phyloP scores from a whole-genome alignment of 1,284 basidiomycete genomes.

The Rhodotorula sp. region DNA sequence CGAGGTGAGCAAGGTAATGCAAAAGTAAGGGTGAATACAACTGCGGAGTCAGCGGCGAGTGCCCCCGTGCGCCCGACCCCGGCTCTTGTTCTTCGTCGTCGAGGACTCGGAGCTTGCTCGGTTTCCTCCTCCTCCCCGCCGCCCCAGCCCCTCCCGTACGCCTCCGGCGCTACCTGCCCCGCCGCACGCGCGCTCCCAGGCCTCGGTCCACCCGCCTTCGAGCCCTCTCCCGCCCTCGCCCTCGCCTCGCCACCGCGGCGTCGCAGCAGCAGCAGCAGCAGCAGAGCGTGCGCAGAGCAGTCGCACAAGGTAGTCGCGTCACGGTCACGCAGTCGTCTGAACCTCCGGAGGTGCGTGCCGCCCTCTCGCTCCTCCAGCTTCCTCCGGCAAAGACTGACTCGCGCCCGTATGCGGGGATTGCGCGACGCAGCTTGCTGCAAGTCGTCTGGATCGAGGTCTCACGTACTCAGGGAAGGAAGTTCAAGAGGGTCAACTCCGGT shows the following conservation, averaged over 20 bases:
- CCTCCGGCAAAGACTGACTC: background rate
- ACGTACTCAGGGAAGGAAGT: constrained; percentile 7
- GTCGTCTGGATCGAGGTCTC: constrained; percentile 7
- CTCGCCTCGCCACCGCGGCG: background rate
- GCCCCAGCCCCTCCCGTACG: background rate
- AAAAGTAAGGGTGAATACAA: background rate
- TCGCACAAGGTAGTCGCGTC: background rate
- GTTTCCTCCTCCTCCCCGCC: constrained; percentile 2
- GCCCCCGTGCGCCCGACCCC: background rate
- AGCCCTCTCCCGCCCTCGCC: background rate
- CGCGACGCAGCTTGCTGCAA: constrained; percentile 4
- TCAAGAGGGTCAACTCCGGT: background rate
- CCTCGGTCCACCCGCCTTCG: background rate
- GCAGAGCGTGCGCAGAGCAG: background rate
- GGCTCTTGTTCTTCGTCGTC: background rate
- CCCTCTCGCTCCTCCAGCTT: background rate
- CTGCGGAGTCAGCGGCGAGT: background rate
- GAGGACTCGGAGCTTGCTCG: background rate
- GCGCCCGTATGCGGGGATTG: background rate
- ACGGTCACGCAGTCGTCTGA: background rate
- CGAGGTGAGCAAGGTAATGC: background rate
- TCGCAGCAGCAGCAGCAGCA: background rate
- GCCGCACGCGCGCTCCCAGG: background rate
- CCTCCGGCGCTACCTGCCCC: constrained; percentile 1
- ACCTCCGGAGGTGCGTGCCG: background rate